Conservation (phyloP, 805 yeast genomes). For the Yarrowia keelungensis region DNA sequence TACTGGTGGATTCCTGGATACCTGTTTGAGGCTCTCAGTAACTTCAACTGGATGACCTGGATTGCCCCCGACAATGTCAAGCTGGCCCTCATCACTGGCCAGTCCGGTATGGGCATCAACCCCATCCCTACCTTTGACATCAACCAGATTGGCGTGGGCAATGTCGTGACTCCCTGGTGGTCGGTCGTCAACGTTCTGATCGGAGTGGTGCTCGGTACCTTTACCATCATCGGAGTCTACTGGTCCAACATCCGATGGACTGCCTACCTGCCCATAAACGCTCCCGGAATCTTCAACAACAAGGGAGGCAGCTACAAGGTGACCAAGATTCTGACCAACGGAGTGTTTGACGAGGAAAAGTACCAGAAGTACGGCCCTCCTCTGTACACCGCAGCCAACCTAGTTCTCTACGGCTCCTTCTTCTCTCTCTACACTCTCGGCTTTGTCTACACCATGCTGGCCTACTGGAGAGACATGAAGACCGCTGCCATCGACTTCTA, state of each 20-base stretch:
- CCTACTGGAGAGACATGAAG: constrained; percentile 28
- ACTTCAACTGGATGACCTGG: constrained; percentile 69
- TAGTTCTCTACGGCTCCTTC: constrained; percentile 60
- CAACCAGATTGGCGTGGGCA: constrained; percentile 46
- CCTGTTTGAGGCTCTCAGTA: constrained; percentile 63
- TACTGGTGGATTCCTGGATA: constrained; percentile 68
- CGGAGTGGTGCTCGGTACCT: constrained; percentile 39
- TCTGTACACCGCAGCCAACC: constrained; percentile 61
- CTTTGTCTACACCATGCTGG: constrained; percentile 57
- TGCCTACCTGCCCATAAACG: constrained; percentile 59
- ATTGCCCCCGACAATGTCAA: constrained; percentile 59
- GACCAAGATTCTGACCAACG: constrained; percentile 53
- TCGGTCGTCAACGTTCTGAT: constrained; percentile 28
- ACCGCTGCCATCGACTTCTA: neutral
- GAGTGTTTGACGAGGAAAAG: constrained; percentile 54
- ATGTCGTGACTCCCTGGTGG: constrained; percentile 41
- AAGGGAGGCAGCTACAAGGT: constrained; percentile 56
- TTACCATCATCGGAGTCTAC: constrained; percentile 46
- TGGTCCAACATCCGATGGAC: constrained; percentile 60
- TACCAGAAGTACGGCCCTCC: constrained; percentile 63
- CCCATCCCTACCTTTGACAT: constrained; percentile 56
- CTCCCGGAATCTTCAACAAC: constrained; percentile 53
- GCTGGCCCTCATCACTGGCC: constrained; percentile 61
- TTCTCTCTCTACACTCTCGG: constrained; percentile 61
- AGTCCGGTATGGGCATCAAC: constrained; percentile 51